Evolutionary conservation across 305 asterid genomes (phyloP).

Genomic region (Lippia alba): DNA sequence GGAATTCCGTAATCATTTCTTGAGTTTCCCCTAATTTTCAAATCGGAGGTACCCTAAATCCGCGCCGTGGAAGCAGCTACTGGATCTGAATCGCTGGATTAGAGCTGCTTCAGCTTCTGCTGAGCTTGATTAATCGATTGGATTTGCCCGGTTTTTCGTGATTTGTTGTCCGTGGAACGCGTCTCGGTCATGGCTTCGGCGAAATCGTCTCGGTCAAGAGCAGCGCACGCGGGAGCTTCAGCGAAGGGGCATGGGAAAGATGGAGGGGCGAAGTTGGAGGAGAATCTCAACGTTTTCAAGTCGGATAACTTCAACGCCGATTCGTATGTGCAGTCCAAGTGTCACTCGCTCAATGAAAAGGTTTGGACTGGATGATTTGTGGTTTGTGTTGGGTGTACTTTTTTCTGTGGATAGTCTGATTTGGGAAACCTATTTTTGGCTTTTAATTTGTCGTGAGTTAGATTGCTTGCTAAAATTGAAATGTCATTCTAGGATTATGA

Average conservation of each 20-base stretch:
- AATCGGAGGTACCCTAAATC: conserved; percentile 34
- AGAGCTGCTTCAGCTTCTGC: conserved; percentile 26
- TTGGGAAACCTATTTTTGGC: conserved; percentile 1
- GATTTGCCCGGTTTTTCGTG: conserved; percentile 10
- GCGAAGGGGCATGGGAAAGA: conserved; percentile 64
- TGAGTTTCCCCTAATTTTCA: conserved; percentile 21
- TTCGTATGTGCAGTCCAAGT: conserved; percentile 83
- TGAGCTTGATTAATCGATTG: conserved; percentile 29
- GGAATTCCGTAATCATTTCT: neutral
- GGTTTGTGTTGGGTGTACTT: conserved; percentile 5
- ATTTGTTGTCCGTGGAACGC: conserved; percentile 3
- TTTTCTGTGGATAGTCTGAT: conserved; percentile 26
- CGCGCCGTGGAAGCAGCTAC: conserved; percentile 26
- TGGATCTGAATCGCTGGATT: conserved; percentile 41
- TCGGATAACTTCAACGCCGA: conserved; percentile 94
- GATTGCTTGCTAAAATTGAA: conserved; percentile 18
- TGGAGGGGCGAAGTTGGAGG: conserved; percentile 77
- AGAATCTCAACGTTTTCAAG: conserved; percentile 90
- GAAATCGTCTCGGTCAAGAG: conserved; percentile 86
- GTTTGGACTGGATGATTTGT: conserved; percentile 37
- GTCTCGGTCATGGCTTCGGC: conserved; percentile 66
- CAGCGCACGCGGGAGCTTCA: conserved; percentile 58
- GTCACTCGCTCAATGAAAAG: conserved; percentile 87
- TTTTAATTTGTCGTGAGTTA: neutral
- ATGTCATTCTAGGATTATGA: neutral